Base-by-base conservation (phyloP, 2,329 filamentous ascomycete species). In the Verticillium zaregamsianum region DNA sequence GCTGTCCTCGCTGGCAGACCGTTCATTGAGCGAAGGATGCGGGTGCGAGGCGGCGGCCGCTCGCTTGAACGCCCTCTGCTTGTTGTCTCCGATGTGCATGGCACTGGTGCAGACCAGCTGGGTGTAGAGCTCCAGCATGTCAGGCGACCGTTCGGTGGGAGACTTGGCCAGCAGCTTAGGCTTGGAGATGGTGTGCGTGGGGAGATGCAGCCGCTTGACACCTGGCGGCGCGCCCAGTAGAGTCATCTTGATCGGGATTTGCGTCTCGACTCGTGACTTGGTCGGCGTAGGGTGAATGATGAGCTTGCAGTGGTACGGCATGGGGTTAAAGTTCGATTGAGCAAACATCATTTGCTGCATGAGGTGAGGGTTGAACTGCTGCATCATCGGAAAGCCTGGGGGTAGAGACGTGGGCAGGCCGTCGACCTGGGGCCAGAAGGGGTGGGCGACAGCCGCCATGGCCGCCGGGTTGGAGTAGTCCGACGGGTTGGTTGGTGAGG, bases 191-290 rank as follows among this genome's bases (percentile, higher is more conserved):
- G 92, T 96, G 72, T 97, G 89, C 3, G 90, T 87, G 5, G 94
- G 95, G 17, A 99, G 84, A 70, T 96, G 93, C 58, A 98, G 79
- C 72, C 90, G 92, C 66, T 89, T 91, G 62, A 93, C 86, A 12
- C 90, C 90, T 0, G 82, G 78, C 1, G 93, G 93, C 56, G 96
- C 79, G 23, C 90, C 87, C 62, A 87, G 89, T 45, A 98, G 76
- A 0, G 88, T 90, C 75, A 98, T 83, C 69, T 89, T 89, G 67
- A 97, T 92, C 9, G 91, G 91, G 68, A 98, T 97, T 72, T 98
- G 95, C 0, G 95, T 98, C 78, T 99, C 95, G 20, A 98, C 95
- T 25, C 95, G 88, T 17, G 93, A 97, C 76, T 97, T 98, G 61
- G 86, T 73, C 5, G 89, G 89, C 3, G 86, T 90, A 5, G 87